Evolutionary conservation across 192 early-diverging fungal species (phyloP), one percentile per base, ranked within the genome.

Genomic region (Linderina pennispora): DNA sequence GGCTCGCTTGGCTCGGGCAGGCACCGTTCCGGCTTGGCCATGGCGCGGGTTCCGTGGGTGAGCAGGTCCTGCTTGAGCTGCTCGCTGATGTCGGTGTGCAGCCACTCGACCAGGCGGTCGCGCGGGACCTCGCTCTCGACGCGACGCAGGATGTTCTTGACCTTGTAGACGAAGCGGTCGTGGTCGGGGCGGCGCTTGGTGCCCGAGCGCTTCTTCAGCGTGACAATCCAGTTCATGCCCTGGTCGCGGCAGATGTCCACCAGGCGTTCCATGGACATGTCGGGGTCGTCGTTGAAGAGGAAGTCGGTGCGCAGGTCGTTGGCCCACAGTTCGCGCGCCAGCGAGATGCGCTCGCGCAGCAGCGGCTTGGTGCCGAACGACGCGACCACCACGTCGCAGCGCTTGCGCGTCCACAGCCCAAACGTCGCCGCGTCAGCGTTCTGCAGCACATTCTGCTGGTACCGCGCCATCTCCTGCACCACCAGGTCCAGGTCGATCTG

Each of bases 161-260:
- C 80, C 58, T 89, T 89, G 55, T 57, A 65, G 36, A 75, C 44
- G 32, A 55, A 57, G 18, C 52, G 52, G 8, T 40, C 50, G 21
- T 16, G 23, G 39, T 34, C 34, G 9, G 24, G 16, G 15, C 46
- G 41, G 4, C 22, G 33, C n/a, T 23, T 32, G 32, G 23, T 15
- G 15, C 32, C 35, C 4, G 58, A 50, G 22, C 47, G 52, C 43
- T 55, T 60, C 43, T 85, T 89, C 5, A 89, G 56, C 28, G 84
- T 85, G 8, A 87, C 82, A 35, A 89, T 81, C 87, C 87, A 89
- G 63, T 83, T 87, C 48, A 89, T 86, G 15, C 82, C 78, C 36
- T 78, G 74, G 19, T 82, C 77, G 21, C 68, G 63, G 58, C 87
- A 89, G 7, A 75, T 65, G 4, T 62, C 66, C 4, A 73, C 73